Base-by-base conservation (phyloP, 106 monocot species). In the Allium sativum region DNA sequence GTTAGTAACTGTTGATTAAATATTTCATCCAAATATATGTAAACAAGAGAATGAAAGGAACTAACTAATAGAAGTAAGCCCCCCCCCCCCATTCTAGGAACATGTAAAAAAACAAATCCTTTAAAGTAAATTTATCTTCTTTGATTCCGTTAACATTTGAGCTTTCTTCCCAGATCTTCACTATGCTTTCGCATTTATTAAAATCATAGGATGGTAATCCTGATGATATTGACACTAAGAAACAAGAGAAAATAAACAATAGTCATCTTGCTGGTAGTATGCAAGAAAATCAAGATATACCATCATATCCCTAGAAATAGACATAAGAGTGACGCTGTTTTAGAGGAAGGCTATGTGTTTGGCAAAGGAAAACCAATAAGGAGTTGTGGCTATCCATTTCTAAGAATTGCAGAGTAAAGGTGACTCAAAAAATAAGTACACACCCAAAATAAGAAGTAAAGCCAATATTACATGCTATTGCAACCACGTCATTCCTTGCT, bases 1-100 rank as follows among this genome's bases (percentile, higher is more conserved):
- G 52, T 65, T 65, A 51, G 31, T 40, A 51, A 44, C 52, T 65
- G 3, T 14, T 65, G 51, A 65, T 1, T n/a, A 62, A 62, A 62
- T 16, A 6, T 60, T 31, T 31, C 31, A 31, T 31, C 31, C 31
- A 2, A 31, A 31, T 2, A 11, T 43, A 60, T 21, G 11, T 65
- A 13, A 31, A 22, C n/a, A 51, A 9, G 19, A 10, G 52, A 8
- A 16, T 31, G 31, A 45, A 45, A 4, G 52, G 31, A 3, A 74
- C 55, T 58, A 66, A 91, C 96, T 91, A 98, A 18, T 82, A 75
- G 59, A 78, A 98, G 67, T 91, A 98, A 61, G 96, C 74, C 13
- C 96, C 72, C 0, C 96, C n/a, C 96, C 10, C 91, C 96, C 43
- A 91, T 98, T 68, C 96, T 77, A 3, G 96, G 96, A 70, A 98